phyloP scores from a whole-genome alignment of 306 rosid species.

The Rubus parviflorus region DNA sequence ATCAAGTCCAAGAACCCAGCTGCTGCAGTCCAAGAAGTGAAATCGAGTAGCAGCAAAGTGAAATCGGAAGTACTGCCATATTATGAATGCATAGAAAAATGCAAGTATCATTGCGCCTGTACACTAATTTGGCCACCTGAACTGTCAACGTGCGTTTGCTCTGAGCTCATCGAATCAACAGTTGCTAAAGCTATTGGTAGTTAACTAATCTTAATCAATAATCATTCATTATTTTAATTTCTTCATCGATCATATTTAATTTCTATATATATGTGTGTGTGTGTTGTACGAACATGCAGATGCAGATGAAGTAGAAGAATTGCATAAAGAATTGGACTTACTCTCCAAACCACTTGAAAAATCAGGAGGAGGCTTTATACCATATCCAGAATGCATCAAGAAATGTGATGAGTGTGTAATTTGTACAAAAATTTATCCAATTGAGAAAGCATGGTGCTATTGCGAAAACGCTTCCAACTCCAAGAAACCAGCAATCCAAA shows the following conservation, averaged over 20 bases:
- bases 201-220: neutral
- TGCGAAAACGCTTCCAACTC: neutral
- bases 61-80: neutral
- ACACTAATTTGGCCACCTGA: too few relatives aligned
- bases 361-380: neutral
- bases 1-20: neutral
- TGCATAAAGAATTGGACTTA: too few relatives aligned
- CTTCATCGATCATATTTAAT: neutral
- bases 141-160: too few relatives aligned
- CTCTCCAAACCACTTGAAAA: neutral
- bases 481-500: neutral
- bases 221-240: neutral
- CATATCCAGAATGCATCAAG: neutral
- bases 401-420: neutral
- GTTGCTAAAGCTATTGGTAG: too few relatives aligned
- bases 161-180: too few relatives aligned
- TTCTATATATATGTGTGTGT: neutral
- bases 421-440: neutral
- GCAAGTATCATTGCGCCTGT: neutral
- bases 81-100: too few relatives aligned
- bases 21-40: neutral
- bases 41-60: neutral
- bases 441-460: neutral
- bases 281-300: neutral
- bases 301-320: too few relatives aligned